A percentile compares a stretch with the other conserved stretches of the same genome.
Conservation (phyloP, 2,329 filamentous ascomycete species). For the Beauveria scarabaeidicola region DNA sequence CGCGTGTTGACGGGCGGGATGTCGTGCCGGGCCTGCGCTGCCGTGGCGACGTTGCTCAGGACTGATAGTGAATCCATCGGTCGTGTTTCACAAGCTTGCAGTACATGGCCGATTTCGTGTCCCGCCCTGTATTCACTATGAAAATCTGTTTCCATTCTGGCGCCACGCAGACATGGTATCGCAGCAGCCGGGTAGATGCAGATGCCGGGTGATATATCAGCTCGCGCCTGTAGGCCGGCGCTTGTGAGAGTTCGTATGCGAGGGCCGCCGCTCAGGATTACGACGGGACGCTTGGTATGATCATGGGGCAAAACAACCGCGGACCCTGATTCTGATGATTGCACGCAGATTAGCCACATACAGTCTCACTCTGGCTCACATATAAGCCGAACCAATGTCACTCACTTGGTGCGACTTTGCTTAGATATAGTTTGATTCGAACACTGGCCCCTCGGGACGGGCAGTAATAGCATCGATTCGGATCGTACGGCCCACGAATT, state of each 20-base stretch:
- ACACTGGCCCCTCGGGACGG: neutral
- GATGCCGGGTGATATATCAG: neutral
- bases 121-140: slow-evolving; percentile 2
- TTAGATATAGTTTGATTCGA: neutral
- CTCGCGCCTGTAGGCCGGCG: neutral
- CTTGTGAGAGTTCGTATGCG: slow-evolving; percentile 6
- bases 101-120: neutral
- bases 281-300: neutral
- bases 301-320: neutral
- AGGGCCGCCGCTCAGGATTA: neutral
- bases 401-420: slow-evolving; percentile 8
- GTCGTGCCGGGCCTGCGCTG: neutral
- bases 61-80: slow-evolving; percentile 1
- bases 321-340: neutral
- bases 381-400: slow-evolving; percentile 8
- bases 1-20: neutral
- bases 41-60: neutral
- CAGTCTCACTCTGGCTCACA: slow-evolving; percentile 6
- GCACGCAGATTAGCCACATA: neutral
- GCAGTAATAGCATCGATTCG: neutral
- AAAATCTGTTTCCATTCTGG: slow-evolving; percentile 7
- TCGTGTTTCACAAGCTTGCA: neutral
- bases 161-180: slow-evolving; percentile 2
- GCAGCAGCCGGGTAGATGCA: slow-evolving; percentile 1
- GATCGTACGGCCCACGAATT: neutral